Base-by-base conservation (phyloP, 176 grass and related monocot genomes). In the Carex kokanica region DNA sequence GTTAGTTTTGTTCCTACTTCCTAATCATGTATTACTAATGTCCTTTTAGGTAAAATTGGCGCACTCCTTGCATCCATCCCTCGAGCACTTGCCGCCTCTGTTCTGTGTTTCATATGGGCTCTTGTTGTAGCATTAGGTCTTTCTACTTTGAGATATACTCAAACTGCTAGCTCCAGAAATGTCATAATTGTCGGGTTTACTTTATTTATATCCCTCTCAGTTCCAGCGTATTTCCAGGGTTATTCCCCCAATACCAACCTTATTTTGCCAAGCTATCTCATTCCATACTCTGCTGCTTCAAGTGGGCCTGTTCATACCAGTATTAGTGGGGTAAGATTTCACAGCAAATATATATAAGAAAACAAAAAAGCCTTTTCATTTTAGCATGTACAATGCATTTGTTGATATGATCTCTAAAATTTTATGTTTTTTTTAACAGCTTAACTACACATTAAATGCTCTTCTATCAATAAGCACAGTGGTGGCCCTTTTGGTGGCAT, bases 151-250 rank as follows among this genome's bases (percentile, higher is more conserved):
- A 88, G 93, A 27, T 99, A 99, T 83, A 99, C 93, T 71, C 88
- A 95, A 90, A 92, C 93, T 53, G 93, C 81, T 73, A 99, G 96
- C 84, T 95, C 96, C n/a, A 95, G 96, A 17, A 99, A 99, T 85
- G 91, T 99, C 84, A 95, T 99, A 86, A 99, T 99, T n/a, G 89
- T 99, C 8, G 96, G 93, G 21, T 99, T 99, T 87, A 99, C 96
- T 18, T 87, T 99, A 32, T 99, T 99, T 79, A 95, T 99, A 54
- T 99, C 96, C 65, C 60, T 99, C 40, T 95, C 96, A 1, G 84
- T 99, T 27, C 93, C 93, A 0, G 89, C 96, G 18, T 99, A 93
- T 60, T 92, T 99, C 86, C 96, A 99, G 57, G 93, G 94, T 59
- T 95, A 95, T 81, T 89, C 91, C 60, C 91, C 91, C 54, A 95